These are phyloP conservation scores for Stellera chamaejasme DNA, from an alignment of 345 rosid genomes.

Conservation along the genomic window DNA sequence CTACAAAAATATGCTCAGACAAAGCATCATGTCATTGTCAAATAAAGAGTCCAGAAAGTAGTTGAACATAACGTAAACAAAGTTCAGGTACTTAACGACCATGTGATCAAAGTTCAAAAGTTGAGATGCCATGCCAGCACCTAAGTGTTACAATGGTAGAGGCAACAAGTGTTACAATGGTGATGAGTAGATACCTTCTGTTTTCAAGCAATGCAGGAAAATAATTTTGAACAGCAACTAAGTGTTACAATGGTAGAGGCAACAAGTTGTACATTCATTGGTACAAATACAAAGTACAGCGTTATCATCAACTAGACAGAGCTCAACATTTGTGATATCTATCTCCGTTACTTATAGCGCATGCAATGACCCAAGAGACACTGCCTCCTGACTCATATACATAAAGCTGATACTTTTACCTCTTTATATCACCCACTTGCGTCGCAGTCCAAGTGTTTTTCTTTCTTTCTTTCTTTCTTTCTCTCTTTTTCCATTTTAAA, in stretches of 20 bases:
- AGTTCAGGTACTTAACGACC: no score
- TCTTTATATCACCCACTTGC: constrained; percentile 12
- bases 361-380: constrained; percentile 2
- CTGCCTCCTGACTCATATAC: constrained; percentile 9
- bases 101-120: no score
- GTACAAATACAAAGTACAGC: no score
- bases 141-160: no score
- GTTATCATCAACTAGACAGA: constrained; percentile 4
- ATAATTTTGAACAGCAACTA: no score
- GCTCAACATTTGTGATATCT: neutral
- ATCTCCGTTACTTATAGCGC: constrained; percentile 2
- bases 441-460: constrained; percentile 9
- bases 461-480: constrained; percentile 6
- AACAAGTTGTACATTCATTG: no score
- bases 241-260: no score
- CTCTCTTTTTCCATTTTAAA: constrained; percentile 1
- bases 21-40: constrained; percentile 16
- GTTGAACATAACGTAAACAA: no score
- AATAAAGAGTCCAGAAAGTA: neutral
- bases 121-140: no score
- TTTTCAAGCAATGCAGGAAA: no score
- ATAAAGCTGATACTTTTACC: constrained; percentile 3
- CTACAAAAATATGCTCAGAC: constrained; percentile 11
- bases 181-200: no score
- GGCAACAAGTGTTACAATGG: no score